Base-by-base conservation (phyloP, 1,139 yeast genomes). In the Geotrichum carabidarum region DNA sequence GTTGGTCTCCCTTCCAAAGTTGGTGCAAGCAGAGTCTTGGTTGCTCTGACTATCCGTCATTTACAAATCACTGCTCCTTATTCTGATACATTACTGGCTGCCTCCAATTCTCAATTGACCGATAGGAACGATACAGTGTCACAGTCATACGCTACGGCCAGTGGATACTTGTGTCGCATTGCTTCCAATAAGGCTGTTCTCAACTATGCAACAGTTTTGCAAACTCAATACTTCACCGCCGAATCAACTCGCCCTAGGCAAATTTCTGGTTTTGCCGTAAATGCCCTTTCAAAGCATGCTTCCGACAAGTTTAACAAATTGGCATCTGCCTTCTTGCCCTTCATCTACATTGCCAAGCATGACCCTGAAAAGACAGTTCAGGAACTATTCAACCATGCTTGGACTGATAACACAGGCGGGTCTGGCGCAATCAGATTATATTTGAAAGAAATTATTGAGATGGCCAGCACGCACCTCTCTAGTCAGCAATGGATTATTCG, bases 1-100 rank as follows among this genome's bases (percentile, higher is more conserved):
- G 87, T 91, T 35, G 99, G 98, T 0, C 74, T 93, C 34, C 97
- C 98, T 0, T 89, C 97, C 0, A 90, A 90, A 65, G 90, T 88
- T 1, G 90, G 94, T 44, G 90, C 93, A 0, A 81, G 95, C n/a
- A 79, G 83, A 59, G 84, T 91, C 0, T 68, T 90, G 27, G 88
- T 85, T 7, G 78, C 81, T 27, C 68, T 90, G 55, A 78, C 85
- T 0, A 73, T 81, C 30, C 78, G 83, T 59, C 82, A 85, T 62
- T 68, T 78, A n/a, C 76, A 77, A 36, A 65, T 79, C 22, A 68
- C 81, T 11, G 75, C 77, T 46, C 84, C 87, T 0, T 80, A 79
- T 63, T 86, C 91, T 8, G 86, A 84, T 54, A 71, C 75, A 14
- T 70, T 91, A 15, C 70, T 91, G 58, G 76, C 78, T 51, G 74